Evolutionary conservation across 345 rosid genomes (phyloP).

Genomic region (Adansonia digitata): DNA sequence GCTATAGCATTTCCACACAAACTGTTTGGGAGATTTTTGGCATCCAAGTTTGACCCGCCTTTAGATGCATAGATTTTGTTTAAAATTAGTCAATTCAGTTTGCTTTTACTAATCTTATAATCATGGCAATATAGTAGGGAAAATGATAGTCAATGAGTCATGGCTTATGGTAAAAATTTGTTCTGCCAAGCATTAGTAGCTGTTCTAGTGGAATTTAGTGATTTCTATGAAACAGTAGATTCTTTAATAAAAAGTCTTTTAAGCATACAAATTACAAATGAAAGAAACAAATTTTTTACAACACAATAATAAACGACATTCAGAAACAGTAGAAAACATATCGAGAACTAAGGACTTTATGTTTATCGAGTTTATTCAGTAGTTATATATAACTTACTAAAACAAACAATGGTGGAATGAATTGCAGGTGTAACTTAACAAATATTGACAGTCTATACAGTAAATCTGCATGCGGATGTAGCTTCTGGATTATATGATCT

Average conservation of each 20-base stretch:
- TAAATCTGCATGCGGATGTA: not conserved
- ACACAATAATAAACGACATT: not conserved
- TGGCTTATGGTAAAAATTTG: not conserved
- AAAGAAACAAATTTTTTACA: not conserved
- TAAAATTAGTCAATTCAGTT: not conserved
- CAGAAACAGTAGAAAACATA: not conserved
- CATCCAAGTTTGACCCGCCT: not conserved
- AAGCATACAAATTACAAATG: not conserved
- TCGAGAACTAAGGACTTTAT: not conserved
- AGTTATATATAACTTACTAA: not conserved
- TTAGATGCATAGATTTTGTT: not conserved
- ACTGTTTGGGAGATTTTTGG: not conserved
- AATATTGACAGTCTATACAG: constrained; percentile 6
- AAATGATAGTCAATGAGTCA: not conserved
- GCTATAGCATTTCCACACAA: not conserved
- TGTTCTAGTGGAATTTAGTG: no score
- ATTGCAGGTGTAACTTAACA: not conserved
- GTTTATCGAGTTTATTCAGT: not conserved
- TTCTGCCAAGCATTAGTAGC: no score
- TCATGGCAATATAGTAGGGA: not conserved
- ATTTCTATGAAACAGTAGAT: no score
- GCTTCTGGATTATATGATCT: not conserved
- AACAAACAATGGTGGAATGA: not conserved
- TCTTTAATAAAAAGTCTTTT: not conserved
- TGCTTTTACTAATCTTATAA: not conserved